Evolutionary conservation across 73 alveolate species (phyloP).

Genomic region (Tetrahymena elliotti): DNA sequence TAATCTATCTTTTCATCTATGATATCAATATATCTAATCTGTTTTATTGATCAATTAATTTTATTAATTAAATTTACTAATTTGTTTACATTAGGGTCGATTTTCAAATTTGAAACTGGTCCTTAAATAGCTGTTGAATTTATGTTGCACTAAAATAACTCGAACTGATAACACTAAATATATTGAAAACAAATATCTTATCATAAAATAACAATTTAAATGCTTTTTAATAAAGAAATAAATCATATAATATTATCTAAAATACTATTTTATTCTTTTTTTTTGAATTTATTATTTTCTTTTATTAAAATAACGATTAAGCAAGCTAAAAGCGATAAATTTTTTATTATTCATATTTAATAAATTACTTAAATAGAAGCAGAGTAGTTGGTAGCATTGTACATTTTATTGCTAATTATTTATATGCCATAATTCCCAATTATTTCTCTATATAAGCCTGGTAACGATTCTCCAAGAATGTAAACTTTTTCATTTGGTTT

Average conservation of each 20-base stretch:
- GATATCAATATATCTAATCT: slow-evolving; percentile 5
- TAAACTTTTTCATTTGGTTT: not conserved
- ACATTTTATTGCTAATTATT: not conserved
- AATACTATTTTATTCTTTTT: not conserved
- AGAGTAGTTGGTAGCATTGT: not conserved
- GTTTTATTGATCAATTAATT: not conserved
- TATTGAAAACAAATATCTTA: too few relatives aligned
- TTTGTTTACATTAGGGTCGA: not conserved
- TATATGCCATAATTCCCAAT: not conserved
- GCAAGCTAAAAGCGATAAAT: too few relatives aligned
- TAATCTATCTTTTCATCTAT: slow-evolving; percentile 23
- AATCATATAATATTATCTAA: not conserved
- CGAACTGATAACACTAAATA: not conserved
- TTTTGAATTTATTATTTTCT: not conserved
- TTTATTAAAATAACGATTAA: not conserved
- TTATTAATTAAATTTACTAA: not conserved
- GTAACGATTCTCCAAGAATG: not conserved
- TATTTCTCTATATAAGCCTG: not conserved
- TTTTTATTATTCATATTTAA: not conserved
- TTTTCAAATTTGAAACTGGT: not conserved
- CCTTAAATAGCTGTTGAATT: not conserved
- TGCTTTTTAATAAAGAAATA: not conserved
- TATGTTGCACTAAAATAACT: not conserved
- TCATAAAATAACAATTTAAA: not conserved
- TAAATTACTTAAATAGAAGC: not conserved